Base-by-base conservation (phyloP, 1,284 basidiomycete genomes). In the Cutaneotrichosporon sp. region DNA sequence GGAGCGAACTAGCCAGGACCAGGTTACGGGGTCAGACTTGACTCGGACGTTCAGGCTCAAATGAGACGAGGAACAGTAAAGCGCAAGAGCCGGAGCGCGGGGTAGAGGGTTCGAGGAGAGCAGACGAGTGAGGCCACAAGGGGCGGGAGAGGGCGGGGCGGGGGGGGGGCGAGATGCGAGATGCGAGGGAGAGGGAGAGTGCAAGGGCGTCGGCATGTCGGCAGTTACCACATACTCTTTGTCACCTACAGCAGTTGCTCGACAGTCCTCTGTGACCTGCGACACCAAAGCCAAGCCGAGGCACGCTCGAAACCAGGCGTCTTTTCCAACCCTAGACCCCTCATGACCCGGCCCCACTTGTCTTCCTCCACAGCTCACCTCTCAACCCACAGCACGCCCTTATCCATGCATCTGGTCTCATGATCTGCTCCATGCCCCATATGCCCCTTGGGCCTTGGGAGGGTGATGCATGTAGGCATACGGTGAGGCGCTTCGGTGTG, bases 141-240 rank as follows among this genome's bases (percentile, higher is more conserved):
- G 16, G 38, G 29, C 29, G 29, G 29, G 7, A 18, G 38, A 42
- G 38, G 7, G 38, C 38, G 8, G 38, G 38, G 38, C 18, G 38
- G 38, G 38, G 18, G 16, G 38, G 29, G 29, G 29, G 29, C 29
- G 29, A 29, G 38, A 18, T n/a, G 38, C 38, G 18, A 42, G 18
- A 42, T 42, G 38, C 16, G 38, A 42, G 38, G 18, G 18, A n/a
- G 38, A 42, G 29, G 29, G 29, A 29, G 29, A 29, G 9, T 4
- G 38, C n/a, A n/a, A n/a, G 38, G 16, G 38, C 11, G 34, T 36
- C 34, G 34, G 34, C 10, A 36, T 18, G 38, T 42, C 38, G 38
- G 38, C 38, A 42, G 38, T 42, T 42, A 42, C 16, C 38, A 42
- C n/a, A n/a, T n/a, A 42, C 38, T 42, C 38, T 42, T 42, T 42